A percentile compares a stretch with the other conserved stretches of the same genome.
These are phyloP conservation scores for Venturia pyrina DNA, from an alignment of 2,329 filamentous ascomycete genomes.

Conservation along the genomic window DNA sequence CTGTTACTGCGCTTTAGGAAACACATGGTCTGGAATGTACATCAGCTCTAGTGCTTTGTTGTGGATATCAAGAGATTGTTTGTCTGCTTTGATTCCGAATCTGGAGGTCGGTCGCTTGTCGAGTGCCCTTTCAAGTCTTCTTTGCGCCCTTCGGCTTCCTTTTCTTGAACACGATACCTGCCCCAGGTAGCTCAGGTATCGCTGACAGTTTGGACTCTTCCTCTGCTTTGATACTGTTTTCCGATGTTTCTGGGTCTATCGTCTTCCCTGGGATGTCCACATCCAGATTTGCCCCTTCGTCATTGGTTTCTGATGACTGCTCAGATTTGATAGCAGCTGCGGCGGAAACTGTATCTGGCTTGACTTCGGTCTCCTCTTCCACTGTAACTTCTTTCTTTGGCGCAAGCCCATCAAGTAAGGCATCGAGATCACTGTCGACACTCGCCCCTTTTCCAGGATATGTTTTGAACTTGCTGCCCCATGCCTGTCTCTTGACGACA, in stretches of 20 bases:
- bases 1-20: no score
- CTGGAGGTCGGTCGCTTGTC: neutral
- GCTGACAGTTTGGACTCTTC: constrained; percentile 11
- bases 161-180: constrained; percentile 14
- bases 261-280: neutral
- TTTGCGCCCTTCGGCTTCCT: constrained; percentile 11
- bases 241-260: neutral
- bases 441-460: constrained; percentile 34
- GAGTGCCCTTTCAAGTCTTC: constrained; percentile 5
- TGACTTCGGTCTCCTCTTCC: constrained; percentile 30
- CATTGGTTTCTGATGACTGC: neutral
- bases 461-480: constrained; percentile 36
- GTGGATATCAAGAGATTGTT: neutral
- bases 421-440: constrained; percentile 51
- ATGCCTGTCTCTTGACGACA: constrained; percentile 24
- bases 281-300: constrained; percentile 6
- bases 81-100: neutral
- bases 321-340: constrained; percentile 12
- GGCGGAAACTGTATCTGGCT: constrained; percentile 32
- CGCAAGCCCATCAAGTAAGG: constrained; percentile 34
- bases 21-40: no score
- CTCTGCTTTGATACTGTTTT: neutral
- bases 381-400: constrained; percentile 31
- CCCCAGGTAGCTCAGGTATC: constrained; percentile 11
- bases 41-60: neutral